These are phyloP conservation scores for Curvularia hawaiiensis DNA, from an alignment of 2,329 filamentous ascomycete genomes.

Conservation along the genomic window DNA sequence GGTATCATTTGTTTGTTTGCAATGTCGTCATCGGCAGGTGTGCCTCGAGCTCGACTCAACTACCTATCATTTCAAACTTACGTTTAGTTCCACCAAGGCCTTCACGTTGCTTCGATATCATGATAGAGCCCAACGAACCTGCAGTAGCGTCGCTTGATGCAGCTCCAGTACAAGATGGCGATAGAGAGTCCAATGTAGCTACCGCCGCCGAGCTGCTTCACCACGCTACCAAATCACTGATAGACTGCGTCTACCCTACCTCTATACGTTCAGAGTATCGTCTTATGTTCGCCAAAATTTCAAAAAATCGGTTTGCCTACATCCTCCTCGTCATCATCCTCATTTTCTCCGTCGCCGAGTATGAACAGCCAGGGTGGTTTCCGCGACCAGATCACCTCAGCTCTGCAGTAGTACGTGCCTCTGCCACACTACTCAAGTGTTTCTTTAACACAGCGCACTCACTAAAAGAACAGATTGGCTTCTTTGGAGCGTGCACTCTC, in stretches of 20 bases:
- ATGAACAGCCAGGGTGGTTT: slow-evolving; percentile 9
- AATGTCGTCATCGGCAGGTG: not conserved
- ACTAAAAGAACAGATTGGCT: not conserved
- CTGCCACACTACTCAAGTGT: not conserved
- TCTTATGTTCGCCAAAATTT: not conserved
- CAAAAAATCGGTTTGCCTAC: not conserved
- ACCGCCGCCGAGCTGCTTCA: not conserved
- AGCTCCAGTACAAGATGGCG: not conserved
- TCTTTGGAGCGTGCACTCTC: not conserved
- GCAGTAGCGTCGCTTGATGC: not conserved
- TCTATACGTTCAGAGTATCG: slow-evolving; percentile 7
- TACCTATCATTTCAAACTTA: not conserved
- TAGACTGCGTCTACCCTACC: slow-evolving; percentile 5
- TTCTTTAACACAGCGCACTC: not conserved
- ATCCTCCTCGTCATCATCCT: not conserved
- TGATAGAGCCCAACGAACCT: not conserved
- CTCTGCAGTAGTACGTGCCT: slow-evolving; percentile 1
- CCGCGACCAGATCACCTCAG: slow-evolving; percentile 2
- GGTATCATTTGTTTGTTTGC: not conserved
- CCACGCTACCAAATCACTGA: not conserved
- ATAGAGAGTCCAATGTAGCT: not conserved
- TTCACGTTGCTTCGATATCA: not conserved
- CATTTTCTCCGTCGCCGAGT: slow-evolving; percentile 8
- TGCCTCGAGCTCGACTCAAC: not conserved
- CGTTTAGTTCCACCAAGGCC: not conserved